These are phyloP conservation scores for Saccharomyces pastorianus DNA, from an alignment of 1,139 yeast genomes.

Conservation along the genomic window DNA sequence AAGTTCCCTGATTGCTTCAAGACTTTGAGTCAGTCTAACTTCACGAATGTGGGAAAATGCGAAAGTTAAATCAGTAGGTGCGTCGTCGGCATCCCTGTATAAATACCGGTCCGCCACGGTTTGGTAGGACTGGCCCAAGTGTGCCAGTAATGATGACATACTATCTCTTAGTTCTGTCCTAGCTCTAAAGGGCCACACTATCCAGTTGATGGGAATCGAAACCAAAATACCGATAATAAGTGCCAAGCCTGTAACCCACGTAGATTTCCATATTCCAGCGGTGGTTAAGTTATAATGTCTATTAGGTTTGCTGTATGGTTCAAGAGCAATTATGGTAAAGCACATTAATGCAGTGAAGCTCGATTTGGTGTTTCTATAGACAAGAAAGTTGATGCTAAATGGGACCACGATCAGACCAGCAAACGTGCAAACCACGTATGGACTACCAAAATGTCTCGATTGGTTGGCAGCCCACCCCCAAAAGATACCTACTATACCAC, in stretches of 20 bases:
- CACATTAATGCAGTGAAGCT: slow-evolving; percentile 37
- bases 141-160: slow-evolving; percentile 35
- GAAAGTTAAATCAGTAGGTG: slow-evolving; percentile 38
- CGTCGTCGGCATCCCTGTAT: slow-evolving; percentile 40
- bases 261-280: slow-evolving; percentile 30
- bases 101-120: slow-evolving; percentile 41
- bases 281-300: slow-evolving; percentile 12
- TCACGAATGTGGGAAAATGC: slow-evolving; percentile 41
- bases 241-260: slow-evolving; percentile 38
- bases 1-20: slow-evolving; percentile 36
- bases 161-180: slow-evolving; percentile 38
- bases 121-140: slow-evolving; percentile 41
- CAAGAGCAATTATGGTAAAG: slow-evolving; percentile 37
- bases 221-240: slow-evolving; percentile 35
- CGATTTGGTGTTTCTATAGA: slow-evolving; percentile 35
- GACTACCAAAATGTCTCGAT: slow-evolving; percentile 33
- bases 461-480: slow-evolving; percentile 42
- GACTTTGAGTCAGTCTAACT: slow-evolving; percentile 39
- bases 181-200: slow-evolving; percentile 44
- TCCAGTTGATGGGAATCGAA: slow-evolving; percentile 38
- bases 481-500: slow-evolving; percentile 37
- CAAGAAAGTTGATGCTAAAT: slow-evolving; percentile 32
- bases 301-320: slow-evolving; percentile 22
- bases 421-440: slow-evolving; percentile 37
- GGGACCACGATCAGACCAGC: slow-evolving; percentile 34